These are phyloP conservation scores for Aspergillus sp. DNA, from an alignment of 2,329 filamentous ascomycete species.

Conservation along the genomic window DNA sequence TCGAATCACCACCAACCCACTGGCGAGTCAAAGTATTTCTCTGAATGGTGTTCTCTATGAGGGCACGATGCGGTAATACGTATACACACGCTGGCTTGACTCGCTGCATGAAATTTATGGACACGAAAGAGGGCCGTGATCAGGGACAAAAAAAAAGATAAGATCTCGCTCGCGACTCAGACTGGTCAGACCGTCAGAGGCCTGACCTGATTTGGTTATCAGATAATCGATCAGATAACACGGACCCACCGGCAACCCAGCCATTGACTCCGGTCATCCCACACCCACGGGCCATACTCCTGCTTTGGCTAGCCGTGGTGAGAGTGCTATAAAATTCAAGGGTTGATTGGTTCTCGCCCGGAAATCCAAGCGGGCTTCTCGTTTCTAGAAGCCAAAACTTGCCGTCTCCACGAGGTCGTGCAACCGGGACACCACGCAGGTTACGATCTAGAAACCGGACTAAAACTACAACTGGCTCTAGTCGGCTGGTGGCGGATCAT, in stretches of 20 bases:
- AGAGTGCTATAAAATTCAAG: too few species aligned
- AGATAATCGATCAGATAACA: slow-evolving; percentile 11
- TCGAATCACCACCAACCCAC: neutral
- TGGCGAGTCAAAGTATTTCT: too few species aligned
- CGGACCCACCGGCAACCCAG: neutral
- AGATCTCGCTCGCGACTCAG: neutral
- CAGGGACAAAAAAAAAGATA: neutral
- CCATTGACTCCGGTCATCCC: neutral
- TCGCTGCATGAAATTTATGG: too few species aligned
- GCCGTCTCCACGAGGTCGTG: too few species aligned
- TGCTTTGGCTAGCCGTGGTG: neutral
- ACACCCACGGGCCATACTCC: neutral
- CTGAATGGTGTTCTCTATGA: too few species aligned
- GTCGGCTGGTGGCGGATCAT: neutral
- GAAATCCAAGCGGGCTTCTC: too few species aligned
- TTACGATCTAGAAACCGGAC: neutral
- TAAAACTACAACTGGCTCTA: neutral
- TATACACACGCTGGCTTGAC: neutral
- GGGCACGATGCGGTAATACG: too few species aligned
- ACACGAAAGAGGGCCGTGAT: neutral
- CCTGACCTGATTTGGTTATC: slow-evolving; percentile 1
- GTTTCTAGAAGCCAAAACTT: neutral
- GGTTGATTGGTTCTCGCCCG: too few species aligned
- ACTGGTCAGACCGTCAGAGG: neutral
- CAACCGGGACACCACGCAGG: too few species aligned